Percentiles rank a stretch among this genome's conserved stretches.
These are phyloP conservation scores for Phialocephala subalpina DNA, from an alignment of 2,329 filamentous ascomycete genomes.

Conservation along the genomic window DNA sequence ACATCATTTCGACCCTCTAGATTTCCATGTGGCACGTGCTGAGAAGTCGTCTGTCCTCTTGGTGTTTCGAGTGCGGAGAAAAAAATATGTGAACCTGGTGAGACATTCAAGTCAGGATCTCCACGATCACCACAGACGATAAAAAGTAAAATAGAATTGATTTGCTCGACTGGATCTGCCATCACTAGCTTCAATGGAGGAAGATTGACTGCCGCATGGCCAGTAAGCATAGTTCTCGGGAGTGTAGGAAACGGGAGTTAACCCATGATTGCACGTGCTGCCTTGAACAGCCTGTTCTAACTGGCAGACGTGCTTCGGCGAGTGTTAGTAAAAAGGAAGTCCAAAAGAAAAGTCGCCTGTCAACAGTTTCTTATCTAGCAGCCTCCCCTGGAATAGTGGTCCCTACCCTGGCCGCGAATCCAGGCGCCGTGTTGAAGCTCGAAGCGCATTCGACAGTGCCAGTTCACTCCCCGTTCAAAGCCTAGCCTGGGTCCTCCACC, in stretches of 20 bases:
- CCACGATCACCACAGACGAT: too few relatives aligned
- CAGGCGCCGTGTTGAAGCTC: not conserved
- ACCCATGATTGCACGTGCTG: not conserved
- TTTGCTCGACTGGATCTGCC: too few relatives aligned
- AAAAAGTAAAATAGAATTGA: too few relatives aligned
- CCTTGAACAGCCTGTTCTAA: not conserved
- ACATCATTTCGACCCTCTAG: not conserved
- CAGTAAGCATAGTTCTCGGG: not conserved
- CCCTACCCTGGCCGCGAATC: not conserved
- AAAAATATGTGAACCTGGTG: too few relatives aligned
- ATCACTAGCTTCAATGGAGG: not conserved
- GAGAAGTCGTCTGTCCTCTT: too few relatives aligned
- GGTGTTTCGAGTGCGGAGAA: too few relatives aligned
- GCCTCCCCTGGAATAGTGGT: not conserved
- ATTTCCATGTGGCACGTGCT: too few relatives aligned
- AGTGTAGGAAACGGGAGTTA: not conserved
- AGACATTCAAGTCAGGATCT: too few relatives aligned
- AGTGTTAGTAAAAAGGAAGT: slow-evolving; percentile 5
- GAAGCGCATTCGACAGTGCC: not conserved
- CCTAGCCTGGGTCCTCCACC: not conserved
- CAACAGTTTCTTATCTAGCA: slow-evolving; percentile 8
- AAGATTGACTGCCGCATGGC: not conserved
- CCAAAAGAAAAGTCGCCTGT: slow-evolving; percentile 7
- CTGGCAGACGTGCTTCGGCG: not conserved
- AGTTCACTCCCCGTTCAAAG: not conserved